phyloP scores from a whole-genome alignment of 257 asterid species.

The Solanum rostratum region DNA sequence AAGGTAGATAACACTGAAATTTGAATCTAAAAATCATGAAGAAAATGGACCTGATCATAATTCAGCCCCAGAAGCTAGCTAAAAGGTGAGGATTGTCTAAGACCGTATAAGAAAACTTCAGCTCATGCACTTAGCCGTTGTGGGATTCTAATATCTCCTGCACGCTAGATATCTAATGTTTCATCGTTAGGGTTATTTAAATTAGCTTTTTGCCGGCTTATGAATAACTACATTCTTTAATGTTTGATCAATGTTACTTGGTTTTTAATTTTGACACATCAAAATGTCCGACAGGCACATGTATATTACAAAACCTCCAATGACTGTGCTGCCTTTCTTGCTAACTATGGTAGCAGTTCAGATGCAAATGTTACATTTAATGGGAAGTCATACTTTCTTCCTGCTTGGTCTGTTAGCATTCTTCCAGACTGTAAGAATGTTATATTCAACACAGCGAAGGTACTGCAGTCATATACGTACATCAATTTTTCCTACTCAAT shows the following conservation, averaged over 20 bases:
- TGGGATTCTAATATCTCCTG: not conserved
- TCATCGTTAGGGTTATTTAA: not conserved
- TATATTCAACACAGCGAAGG: slow-evolving; percentile 73
- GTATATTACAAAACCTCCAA: slow-evolving; percentile 48
- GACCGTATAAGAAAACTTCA: not conserved
- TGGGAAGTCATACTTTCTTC: slow-evolving; percentile 54
- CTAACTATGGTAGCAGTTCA: slow-evolving; percentile 47
- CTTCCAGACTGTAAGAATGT: slow-evolving; percentile 73
- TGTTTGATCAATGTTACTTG: not conserved
- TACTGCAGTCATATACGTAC: slow-evolving; percentile 3
- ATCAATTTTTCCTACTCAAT: not conserved
- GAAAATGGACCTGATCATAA: not conserved
- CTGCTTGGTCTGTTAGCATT: slow-evolving; percentile 91
- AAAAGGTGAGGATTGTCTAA: not conserved
- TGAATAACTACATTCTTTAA: not conserved
- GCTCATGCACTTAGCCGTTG: not conserved
- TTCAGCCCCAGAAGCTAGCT: not conserved
- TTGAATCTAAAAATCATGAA: not conserved
- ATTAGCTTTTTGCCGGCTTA: not conserved
- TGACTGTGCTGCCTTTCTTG: slow-evolving; percentile 75
- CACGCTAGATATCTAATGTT: not conserved
- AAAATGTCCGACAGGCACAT: slow-evolving; percentile 46
- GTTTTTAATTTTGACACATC: not conserved
- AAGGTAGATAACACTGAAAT: not conserved
- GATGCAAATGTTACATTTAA: slow-evolving; percentile 54